These are phyloP conservation scores for Lomentospora prolificans DNA, from an alignment of 2,329 filamentous ascomycete species.

Conservation along the genomic window DNA sequence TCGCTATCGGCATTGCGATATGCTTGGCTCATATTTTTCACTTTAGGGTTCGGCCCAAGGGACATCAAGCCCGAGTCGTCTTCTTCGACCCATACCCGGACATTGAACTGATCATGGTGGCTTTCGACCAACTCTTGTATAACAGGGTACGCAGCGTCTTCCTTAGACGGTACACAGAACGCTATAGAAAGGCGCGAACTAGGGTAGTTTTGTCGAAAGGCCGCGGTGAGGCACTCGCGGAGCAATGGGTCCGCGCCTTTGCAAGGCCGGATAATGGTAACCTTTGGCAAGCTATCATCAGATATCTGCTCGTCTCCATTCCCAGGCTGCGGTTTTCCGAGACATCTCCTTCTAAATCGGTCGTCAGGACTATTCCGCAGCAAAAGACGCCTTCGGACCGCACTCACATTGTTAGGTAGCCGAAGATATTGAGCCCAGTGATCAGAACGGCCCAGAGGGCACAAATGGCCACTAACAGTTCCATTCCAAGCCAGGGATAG, in stretches of 20 bases:
- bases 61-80: not conserved
- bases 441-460: not conserved
- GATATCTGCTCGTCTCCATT: not conserved
- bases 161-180: not conserved
- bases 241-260: not conserved
- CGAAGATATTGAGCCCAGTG: not conserved
- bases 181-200: not conserved
- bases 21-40: not conserved
- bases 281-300: not conserved
- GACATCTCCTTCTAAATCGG: not conserved
- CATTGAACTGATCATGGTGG: not conserved
- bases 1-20: not conserved
- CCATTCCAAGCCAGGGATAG: not conserved
- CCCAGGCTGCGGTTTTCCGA: not conserved
- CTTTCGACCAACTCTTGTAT: not conserved
- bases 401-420: not conserved
- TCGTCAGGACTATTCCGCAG: no score
- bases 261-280: not conserved
- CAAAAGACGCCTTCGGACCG: no score
- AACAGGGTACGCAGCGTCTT: not conserved
- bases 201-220: not conserved
- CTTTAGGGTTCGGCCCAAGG: not conserved
- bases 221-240: not conserved
- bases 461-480: not conserved
- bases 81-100: not conserved